Evolutionary conservation across 2,329 filamentous ascomycete species (phyloP).

Genomic region (Diaporthe citriasiana): DNA sequence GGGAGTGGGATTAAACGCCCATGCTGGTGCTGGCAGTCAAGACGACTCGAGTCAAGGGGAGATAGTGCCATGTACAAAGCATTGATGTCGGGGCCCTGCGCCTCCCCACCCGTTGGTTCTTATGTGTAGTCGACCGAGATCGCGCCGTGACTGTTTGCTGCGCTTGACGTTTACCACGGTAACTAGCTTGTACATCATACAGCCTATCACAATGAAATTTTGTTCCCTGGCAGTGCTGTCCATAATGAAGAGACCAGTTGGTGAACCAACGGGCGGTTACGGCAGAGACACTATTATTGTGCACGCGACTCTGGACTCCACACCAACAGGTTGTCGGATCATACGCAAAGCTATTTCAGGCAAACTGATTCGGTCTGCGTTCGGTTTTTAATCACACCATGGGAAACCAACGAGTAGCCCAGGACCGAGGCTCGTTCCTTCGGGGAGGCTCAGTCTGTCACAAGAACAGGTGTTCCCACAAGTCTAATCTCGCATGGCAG

Average conservation of each 20-base stretch:
- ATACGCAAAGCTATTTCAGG: slow-evolving; percentile 22
- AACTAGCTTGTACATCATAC: too few species aligned
- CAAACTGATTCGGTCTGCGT: neutral
- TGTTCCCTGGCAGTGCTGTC: neutral
- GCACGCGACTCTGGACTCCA: neutral
- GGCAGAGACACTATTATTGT: slow-evolving; percentile 10
- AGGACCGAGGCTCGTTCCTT: neutral
- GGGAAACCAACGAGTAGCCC: neutral
- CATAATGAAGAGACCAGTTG: neutral
- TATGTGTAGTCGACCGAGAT: neutral
- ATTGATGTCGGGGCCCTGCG: slow-evolving; percentile 21
- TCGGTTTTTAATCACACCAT: slow-evolving; percentile 9
- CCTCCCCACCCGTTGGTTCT: neutral
- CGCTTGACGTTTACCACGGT: neutral
- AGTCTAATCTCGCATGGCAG: slow-evolving; percentile 13
- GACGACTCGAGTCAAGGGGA: slow-evolving; percentile 5
- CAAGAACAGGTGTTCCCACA: neutral
- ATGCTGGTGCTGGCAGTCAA: neutral
- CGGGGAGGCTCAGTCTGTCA: slow-evolving; percentile 9
- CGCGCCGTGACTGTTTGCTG: neutral
- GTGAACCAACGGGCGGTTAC: neutral
- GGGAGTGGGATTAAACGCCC: neutral
- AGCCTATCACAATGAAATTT: neutral
- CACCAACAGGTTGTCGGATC: slow-evolving; percentile 17
- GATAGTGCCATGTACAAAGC: slow-evolving; percentile 5